Evolutionary conservation across 2,329 filamentous ascomycete species (phyloP).

Genomic region (Pseudocercospora eumusae): DNA sequence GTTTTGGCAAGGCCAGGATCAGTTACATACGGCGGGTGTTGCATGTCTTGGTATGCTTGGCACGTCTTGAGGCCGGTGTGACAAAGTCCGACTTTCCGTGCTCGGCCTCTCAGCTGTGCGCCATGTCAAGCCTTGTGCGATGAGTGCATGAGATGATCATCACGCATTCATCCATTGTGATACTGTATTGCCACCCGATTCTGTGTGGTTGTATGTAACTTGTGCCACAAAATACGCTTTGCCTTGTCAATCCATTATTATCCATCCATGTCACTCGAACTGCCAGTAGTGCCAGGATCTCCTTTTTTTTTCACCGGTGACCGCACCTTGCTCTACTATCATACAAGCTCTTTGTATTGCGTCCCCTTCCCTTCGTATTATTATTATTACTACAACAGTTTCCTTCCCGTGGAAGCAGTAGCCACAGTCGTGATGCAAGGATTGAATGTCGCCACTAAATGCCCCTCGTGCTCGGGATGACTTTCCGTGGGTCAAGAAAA

Average conservation of each 20-base stretch:
- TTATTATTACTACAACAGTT: no score
- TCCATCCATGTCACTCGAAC: not conserved
- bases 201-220: not conserved
- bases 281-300: not conserved
- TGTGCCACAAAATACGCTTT: no score
- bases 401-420: not conserved
- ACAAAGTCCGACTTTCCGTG: not conserved
- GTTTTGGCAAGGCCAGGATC: not conserved
- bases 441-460: no score
- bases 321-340: not conserved
- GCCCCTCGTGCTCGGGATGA: not conserved
- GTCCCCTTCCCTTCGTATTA: no score
- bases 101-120: not conserved
- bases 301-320: no score
- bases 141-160: no score
- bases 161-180: no score
- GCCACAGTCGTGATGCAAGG: slow-evolving; percentile 8
- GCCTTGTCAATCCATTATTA: not conserved
- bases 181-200: not conserved
- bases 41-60: not conserved
- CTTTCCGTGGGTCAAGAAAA: no score
- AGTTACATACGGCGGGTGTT: no score
- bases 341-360: not conserved
- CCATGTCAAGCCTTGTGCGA: not conserved
- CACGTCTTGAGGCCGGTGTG: not conserved